Base-by-base conservation (phyloP, 1,284 basidiomycete species). In the Irpex sp. region DNA sequence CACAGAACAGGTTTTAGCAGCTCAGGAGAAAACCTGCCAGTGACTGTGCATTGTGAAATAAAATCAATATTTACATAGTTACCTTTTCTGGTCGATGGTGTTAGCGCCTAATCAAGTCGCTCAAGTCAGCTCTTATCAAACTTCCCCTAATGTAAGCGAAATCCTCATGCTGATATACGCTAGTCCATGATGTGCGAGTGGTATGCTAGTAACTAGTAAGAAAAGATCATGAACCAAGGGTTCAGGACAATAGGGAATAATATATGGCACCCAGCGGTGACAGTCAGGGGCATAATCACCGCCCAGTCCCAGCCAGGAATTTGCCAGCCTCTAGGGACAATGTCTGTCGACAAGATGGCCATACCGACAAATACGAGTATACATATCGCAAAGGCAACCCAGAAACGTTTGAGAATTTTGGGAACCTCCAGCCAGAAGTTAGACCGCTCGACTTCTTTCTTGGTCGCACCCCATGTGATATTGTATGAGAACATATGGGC, bases 381-480 rank as follows among this genome's bases (percentile, higher is more conserved):
- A 60, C 79, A 87, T 49, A 93, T 65, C 31, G 85, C 63, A 64
- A 95, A 79, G 54, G 86, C 79, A 21, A 87, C 70, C 75, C 89
- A 86, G 77, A 92, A 92, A 13, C 90, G 84, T 68, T 88, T 86
- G 72, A 88, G 77, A 73, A 94, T 94, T 65, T 83, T 85, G 0
- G 94, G 94, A 6, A 94, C 87, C 74, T 96, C 93, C 60, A 89
- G 84, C 85, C 92, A 95, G 80, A 95, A 94, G 75, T 94, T 94
- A 13, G 87, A 91, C 60, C 85, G 81, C 74, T 92, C 87, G 60
- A 91, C 89, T 72, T 93, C 91, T 79, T 92, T 92, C 74, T 85
- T 88, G 2, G 89, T 91, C 21, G 89, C 89, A 11, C 84, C 85
- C 91, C 91, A 94, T 8, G 82, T 85, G 79, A 95, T 95, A 75